Evolutionary conservation across 208 protist genomes (phyloP).

Genomic region (Trypanosoma cruzi): DNA sequence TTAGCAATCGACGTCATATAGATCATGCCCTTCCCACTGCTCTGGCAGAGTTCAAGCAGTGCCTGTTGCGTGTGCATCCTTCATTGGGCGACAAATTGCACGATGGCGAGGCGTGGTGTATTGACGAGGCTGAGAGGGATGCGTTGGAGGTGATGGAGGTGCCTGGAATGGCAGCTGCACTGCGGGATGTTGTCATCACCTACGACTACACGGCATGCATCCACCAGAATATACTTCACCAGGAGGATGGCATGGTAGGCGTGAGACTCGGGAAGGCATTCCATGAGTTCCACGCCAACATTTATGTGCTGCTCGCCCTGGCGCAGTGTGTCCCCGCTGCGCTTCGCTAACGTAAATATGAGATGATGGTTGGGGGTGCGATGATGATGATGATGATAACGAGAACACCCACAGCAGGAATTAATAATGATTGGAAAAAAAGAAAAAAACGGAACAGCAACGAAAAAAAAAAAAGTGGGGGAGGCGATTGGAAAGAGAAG

Average conservation of each 20-base stretch:
- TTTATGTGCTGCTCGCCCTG: conserved; percentile 37
- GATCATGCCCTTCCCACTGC: conserved; percentile 18
- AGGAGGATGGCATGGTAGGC: conserved; percentile 2
- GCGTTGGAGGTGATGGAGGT: conserved; percentile 29
- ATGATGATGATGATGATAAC: too few relatives aligned
- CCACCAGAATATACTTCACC: conserved; percentile 3
- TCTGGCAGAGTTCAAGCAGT: conserved; percentile 29
- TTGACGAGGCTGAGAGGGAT: conserved; percentile 26
- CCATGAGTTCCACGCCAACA: conserved; percentile 39
- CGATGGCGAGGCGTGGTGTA: conserved; percentile 30
- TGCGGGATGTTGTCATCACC: conserved; percentile 32
- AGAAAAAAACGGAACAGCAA: too few relatives aligned
- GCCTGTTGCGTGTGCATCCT: conserved; percentile 25
- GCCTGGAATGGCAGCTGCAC: conserved; percentile 24
- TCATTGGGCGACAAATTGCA: conserved; percentile 10
- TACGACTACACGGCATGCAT: conserved; percentile 35
- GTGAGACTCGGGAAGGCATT: conserved; percentile 17
- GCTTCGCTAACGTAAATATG: background rate
- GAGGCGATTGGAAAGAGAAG: too few relatives aligned
- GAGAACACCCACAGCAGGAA: too few relatives aligned
- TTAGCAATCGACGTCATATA: conserved; percentile 11
- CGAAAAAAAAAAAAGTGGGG: too few relatives aligned
- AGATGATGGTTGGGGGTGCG: background rate
- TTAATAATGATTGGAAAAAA: conserved; percentile 13
- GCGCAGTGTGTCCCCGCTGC: conserved; percentile 27